A percentile compares a stretch with the other conserved stretches of the same genome.
Evolutionary conservation across 192 early-diverging fungal species (phyloP).

Genomic region (Backusella morwellensis): DNA sequence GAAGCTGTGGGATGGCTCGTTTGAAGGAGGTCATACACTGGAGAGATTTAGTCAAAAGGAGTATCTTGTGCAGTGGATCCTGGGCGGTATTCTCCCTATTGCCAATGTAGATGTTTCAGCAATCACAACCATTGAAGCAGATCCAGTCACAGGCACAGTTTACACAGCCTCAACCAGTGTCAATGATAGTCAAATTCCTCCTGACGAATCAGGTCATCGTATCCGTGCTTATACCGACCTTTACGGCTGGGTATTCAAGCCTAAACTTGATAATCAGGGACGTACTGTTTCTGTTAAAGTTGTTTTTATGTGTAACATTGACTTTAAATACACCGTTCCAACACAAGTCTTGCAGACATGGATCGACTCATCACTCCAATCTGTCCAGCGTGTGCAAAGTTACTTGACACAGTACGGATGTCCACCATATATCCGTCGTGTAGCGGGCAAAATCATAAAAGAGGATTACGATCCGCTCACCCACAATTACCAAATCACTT

Average conservation of each 20-base stretch:
- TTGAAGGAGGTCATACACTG: constrained; percentile 42
- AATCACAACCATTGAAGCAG: constrained; percentile 49
- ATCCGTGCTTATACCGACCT: constrained; percentile 42
- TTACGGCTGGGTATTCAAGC: constrained; percentile 49
- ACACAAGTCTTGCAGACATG: constrained; percentile 34
- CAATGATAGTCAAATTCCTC: constrained; percentile 42
- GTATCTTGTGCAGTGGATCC: constrained; percentile 36
- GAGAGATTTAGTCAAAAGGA: constrained; percentile 53
- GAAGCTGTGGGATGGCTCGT: constrained; percentile 53
- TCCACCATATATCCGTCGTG: constrained; percentile 52
- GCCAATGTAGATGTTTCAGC: constrained; percentile 41
- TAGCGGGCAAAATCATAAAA: constrained; percentile 42
- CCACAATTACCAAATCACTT: constrained; percentile 41
- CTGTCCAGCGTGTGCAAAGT: constrained; percentile 39
- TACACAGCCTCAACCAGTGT: constrained; percentile 48
- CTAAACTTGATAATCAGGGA: constrained; percentile 42
- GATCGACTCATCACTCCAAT: constrained; percentile 23
- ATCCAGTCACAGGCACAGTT: constrained; percentile 42
- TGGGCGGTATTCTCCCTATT: constrained; percentile 6
- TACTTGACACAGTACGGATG: constrained; percentile 46
- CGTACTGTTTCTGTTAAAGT: constrained; percentile 38
- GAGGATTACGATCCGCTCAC: constrained; percentile 40
- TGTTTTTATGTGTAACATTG: constrained; percentile 38
- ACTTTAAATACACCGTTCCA: constrained; percentile 43
- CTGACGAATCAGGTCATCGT: constrained; percentile 38